A percentile compares a stretch with the other conserved stretches of the same genome.
Evolutionary conservation across 371 early-diverging fungal species (phyloP).

Genomic region (Mucor lusitanicus): DNA sequence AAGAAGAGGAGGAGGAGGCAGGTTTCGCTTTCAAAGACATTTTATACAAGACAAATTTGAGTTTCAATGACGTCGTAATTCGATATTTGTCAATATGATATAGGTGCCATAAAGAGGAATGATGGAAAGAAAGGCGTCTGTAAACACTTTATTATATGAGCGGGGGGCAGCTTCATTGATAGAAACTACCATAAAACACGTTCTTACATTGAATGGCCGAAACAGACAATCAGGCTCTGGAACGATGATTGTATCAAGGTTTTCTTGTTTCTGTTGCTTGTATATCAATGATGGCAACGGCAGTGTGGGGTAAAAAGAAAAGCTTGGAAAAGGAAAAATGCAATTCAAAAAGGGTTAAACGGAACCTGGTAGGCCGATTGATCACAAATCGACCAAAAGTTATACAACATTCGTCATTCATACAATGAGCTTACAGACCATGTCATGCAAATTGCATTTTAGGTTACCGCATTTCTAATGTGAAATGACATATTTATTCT

Average conservation of each 20-base stretch:
- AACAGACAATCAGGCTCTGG: neutral
- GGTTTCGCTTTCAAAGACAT: neutral
- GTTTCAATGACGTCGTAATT: neutral
- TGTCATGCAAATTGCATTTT: neutral
- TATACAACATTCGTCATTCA: neutral
- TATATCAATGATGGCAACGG: neutral
- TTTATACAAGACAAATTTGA: neutral
- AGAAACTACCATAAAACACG: neutral
- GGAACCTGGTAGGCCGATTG: neutral
- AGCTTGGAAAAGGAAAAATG: neutral
- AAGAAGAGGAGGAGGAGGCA: conserved; percentile 2
- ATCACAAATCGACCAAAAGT: neutral
- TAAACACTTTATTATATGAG: neutral
- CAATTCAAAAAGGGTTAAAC: neutral
- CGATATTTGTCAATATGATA: neutral
- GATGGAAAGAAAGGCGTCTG: neutral
- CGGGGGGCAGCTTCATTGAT: neutral
- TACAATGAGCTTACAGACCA: neutral
- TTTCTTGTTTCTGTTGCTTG: neutral
- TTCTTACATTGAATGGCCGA: conserved; percentile 7
- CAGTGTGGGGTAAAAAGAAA: neutral
- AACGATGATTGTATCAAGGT: neutral
- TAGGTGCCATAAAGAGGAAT: neutral
- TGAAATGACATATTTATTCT: neutral
- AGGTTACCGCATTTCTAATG: neutral